Conservation (phyloP, 768 basidiomycete genomes). For the Hericium alpestre region DNA sequence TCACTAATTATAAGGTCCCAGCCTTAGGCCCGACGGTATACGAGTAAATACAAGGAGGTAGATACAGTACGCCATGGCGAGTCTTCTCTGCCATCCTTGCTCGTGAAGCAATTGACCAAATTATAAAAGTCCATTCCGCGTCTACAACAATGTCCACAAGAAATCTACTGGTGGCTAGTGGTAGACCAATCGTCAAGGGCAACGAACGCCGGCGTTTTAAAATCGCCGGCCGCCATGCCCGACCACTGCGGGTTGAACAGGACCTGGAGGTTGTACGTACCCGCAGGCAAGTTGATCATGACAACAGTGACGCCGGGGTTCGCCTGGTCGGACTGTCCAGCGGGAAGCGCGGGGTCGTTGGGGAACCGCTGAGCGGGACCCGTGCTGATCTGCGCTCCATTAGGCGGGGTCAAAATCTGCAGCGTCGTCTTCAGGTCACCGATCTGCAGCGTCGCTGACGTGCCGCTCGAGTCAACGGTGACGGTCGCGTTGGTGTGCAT, state of each 20-base stretch:
- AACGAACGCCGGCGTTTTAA: conserved; percentile 64
- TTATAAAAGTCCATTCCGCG: not conserved
- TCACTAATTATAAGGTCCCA: not conserved
- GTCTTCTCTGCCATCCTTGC: not conserved
- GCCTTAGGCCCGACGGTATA: not conserved
- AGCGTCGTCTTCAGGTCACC: conserved; percentile 59
- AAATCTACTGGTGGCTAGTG: conserved; percentile 58
- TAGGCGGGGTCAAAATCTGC: conserved; percentile 53
- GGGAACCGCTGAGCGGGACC: conserved; percentile 42
- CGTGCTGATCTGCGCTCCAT: conserved; percentile 54
- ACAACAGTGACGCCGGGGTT: conserved; percentile 79
- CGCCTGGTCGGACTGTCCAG: conserved; percentile 48
- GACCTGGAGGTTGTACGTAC: conserved; percentile 71
- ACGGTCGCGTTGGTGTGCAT: conserved; percentile 93
- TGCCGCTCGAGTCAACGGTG: conserved; percentile 39
- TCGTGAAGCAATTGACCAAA: not conserved
- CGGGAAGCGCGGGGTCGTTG: conserved; percentile 55
- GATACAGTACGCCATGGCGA: not conserved
- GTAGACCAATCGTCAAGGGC: conserved; percentile 65
- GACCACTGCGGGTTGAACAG: conserved; percentile 93
- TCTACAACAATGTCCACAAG: not conserved
- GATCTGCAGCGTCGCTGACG: conserved; percentile 65
- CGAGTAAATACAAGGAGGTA: not conserved
- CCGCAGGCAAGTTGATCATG: conserved; percentile 53
- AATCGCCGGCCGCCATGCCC: conserved; percentile 47